Evolutionary conservation across 1,284 basidiomycete species (phyloP).

Genomic region (Microstroma glucosiphilum): DNA sequence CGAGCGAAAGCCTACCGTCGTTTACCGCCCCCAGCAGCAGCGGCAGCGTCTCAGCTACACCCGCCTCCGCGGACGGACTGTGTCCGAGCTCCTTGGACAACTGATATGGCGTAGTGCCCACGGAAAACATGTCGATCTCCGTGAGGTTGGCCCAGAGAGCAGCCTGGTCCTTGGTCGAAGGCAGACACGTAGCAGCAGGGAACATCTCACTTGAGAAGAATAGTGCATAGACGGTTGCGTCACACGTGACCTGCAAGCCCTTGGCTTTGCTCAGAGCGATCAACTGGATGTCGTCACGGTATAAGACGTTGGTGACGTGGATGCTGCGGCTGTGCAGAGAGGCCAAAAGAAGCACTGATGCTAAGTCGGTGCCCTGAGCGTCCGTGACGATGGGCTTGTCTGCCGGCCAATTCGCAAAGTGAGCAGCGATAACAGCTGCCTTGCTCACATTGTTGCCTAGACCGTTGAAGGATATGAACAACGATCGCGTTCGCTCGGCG

Average conservation of each 20-base stretch:
- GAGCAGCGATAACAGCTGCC: conserved; percentile 63
- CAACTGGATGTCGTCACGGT: conserved; percentile 77
- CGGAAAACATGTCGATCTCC: conserved; percentile 82
- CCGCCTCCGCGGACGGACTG: conserved; percentile 65
- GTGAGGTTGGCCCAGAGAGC: conserved; percentile 81
- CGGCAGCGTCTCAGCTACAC: conserved; percentile 80
- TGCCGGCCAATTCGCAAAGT: conserved; percentile 83
- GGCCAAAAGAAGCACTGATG: conserved; percentile 85
- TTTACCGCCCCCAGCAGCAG: conserved; percentile 80
- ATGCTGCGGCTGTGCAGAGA: conserved; percentile 83
- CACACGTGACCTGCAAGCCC: conserved; percentile 88
- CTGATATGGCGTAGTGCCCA: conserved; percentile 75
- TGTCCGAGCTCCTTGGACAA: conserved; percentile 67
- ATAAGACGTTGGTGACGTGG: conserved; percentile 88
- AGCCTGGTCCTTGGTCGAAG: conserved; percentile 70
- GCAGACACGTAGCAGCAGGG: conserved; percentile 61
- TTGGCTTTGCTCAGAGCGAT: conserved; percentile 93
- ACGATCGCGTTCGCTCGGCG: conserved; percentile 37
- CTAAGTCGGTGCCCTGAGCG: conserved; percentile 83
- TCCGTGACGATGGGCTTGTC: conserved; percentile 92
- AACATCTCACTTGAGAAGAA: conserved; percentile 74
- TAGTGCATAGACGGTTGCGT: conserved; percentile 84
- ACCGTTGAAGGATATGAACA: conserved; percentile 41
- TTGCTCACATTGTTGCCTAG: conserved; percentile 32
- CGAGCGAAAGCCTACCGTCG: conserved; percentile 71